Percentiles rank a stretch among this genome's conserved stretches.
phyloP scores from a whole-genome alignment of 1,284 basidiomycete species.

The Puccinia hordei region DNA sequence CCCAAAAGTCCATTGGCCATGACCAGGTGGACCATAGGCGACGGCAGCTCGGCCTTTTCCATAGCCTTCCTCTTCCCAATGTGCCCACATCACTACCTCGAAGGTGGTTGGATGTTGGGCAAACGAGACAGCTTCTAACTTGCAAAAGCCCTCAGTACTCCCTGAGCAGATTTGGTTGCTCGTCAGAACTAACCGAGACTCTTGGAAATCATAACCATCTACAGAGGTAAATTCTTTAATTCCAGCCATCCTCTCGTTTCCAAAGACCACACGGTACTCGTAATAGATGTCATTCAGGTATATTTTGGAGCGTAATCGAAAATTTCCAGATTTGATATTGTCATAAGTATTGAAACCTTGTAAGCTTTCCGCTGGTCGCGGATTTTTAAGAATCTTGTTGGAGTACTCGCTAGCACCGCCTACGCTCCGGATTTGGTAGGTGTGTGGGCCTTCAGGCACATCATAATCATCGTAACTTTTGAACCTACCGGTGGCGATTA shows the following conservation, averaged over 20 bases:
- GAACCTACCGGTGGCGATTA: neutral
- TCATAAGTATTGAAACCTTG: neutral
- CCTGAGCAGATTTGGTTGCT: neutral
- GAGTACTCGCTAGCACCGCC: neutral
- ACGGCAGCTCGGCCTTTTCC: constrained; percentile 3
- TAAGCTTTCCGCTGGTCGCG: neutral
- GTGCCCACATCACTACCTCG: constrained; percentile 24
- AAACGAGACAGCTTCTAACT: neutral
- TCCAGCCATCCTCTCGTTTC: neutral
- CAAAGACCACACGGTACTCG: neutral
- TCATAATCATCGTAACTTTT: constrained; percentile 12
- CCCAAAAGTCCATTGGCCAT: neutral
- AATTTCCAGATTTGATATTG: neutral
- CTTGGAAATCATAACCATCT: neutral
- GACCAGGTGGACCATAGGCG: neutral
- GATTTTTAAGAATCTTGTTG: neutral
- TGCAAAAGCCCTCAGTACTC: neutral
- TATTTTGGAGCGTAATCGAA: neutral
- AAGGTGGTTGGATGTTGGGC: neutral
- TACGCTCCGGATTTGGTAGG: neutral
- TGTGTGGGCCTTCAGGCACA: neutral
- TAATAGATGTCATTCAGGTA: neutral
- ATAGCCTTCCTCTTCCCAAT: constrained; percentile 25
- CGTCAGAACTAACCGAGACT: constrained; percentile 2
- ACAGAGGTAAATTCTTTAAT: constrained; percentile 3